A percentile compares a stretch with the other conserved stretches of the same genome.
These are phyloP conservation scores for Suillus americanus DNA, from an alignment of 768 basidiomycete genomes.

Conservation along the genomic window DNA sequence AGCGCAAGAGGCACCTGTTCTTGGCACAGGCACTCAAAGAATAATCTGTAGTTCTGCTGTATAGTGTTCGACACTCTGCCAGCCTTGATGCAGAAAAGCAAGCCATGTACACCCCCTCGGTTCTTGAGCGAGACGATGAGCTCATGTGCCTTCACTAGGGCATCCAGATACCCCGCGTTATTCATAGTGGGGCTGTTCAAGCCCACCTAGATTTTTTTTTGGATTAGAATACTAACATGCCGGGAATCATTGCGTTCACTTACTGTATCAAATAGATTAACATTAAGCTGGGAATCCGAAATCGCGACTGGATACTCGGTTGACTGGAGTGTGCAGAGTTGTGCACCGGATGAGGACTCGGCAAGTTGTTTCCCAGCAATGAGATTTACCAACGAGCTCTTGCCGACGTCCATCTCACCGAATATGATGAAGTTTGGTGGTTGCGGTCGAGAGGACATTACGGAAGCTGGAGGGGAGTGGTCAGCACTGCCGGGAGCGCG, in stretches of 20 bases:
- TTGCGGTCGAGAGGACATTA: too few relatives aligned
- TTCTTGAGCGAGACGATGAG: conserved; percentile 33
- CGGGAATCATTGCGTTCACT: too few relatives aligned
- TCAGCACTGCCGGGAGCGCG: neutral
- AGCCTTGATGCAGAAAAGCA: conserved; percentile 35
- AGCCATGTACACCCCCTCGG: conserved; percentile 37
- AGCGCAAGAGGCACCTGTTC: too few relatives aligned
- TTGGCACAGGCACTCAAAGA: too few relatives aligned
- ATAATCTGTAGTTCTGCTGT: too few relatives aligned
- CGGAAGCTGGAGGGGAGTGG: too few relatives aligned
- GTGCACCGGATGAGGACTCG: too few relatives aligned
- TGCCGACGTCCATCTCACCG: neutral
- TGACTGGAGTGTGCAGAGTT: too few relatives aligned
- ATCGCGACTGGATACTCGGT: too few relatives aligned
- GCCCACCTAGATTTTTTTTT: conserved; percentile 8
- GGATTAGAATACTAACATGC: too few relatives aligned
- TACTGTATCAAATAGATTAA: too few relatives aligned
- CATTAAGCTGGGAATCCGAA: too few relatives aligned
- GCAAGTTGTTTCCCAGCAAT: neutral
- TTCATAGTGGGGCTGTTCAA: conserved; percentile 28
- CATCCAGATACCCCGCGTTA: conserved; percentile 20
- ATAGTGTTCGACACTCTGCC: conserved; percentile 28
- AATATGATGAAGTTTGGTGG: neutral
- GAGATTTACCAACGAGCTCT: neutral
- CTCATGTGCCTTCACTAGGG: conserved; percentile 29